These are phyloP conservation scores for Hypoxylon lienhwacheense DNA, from an alignment of 495 filamentous ascomycete genomes.

Conservation along the genomic window DNA sequence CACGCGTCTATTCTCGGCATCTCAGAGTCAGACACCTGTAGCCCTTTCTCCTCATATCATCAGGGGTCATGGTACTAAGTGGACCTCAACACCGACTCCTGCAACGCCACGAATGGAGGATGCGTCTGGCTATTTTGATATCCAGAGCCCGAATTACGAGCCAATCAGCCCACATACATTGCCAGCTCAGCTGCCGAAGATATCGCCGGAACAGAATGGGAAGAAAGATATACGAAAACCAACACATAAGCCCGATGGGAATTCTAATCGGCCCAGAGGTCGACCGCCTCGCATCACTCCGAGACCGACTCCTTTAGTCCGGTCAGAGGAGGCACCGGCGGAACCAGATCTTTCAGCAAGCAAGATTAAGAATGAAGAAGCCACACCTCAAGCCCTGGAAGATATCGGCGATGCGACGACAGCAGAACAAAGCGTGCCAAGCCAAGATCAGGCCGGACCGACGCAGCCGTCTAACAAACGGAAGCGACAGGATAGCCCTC, in stretches of 20 bases:
- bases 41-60: constrained; percentile 22
- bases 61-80: constrained; percentile 53
- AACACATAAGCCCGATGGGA: constrained; percentile 34
- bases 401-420: constrained; percentile 54
- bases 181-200: constrained; percentile 38
- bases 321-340: constrained; percentile 56
- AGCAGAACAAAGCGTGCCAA: constrained; percentile 44
- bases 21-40: constrained; percentile 30
- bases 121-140: constrained; percentile 33
- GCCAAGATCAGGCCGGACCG: constrained; percentile 24
- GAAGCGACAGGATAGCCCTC: constrained; percentile 50
- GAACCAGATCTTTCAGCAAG: constrained; percentile 50
- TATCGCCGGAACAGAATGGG: constrained; percentile 29
- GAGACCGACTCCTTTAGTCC: constrained; percentile 45
- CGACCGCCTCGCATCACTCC: constrained; percentile 38
- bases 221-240: constrained; percentile 35
- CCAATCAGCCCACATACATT: constrained; percentile 51
- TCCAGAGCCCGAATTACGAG: constrained; percentile 49
- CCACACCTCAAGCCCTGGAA: constrained; percentile 58
- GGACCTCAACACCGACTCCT: constrained; percentile 48
- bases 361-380: constrained; percentile 69
- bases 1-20: constrained; percentile 11
- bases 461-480: constrained; percentile 42
- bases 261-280: constrained; percentile 38
- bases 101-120: constrained; percentile 48